Evolutionary conservation across 345 rosid species (phyloP).

Genomic region (Angophora floribunda): DNA sequence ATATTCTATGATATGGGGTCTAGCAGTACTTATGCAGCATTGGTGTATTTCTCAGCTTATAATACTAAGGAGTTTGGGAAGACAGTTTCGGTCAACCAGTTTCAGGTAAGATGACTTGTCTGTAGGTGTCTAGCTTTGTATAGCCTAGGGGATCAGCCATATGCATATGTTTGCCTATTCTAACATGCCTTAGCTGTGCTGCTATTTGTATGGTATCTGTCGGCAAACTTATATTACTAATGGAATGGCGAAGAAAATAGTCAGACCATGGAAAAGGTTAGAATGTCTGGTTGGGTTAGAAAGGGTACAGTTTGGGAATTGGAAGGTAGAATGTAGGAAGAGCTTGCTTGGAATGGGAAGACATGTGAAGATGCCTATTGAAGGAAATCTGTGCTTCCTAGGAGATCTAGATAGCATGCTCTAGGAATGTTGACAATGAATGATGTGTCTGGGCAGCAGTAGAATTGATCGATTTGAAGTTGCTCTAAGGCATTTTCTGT

Average conservation of each 20-base stretch:
- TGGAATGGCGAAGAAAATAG: neutral
- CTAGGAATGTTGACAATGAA: neutral
- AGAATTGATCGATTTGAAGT: neutral
- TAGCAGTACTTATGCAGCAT: conserved; percentile 78
- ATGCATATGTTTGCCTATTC: neutral
- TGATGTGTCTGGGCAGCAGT: neutral
- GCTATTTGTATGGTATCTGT: neutral
- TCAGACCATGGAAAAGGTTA: neutral
- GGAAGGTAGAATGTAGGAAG: neutral
- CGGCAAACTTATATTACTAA: neutral
- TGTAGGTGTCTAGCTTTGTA: neutral
- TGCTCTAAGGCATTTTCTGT: neutral
- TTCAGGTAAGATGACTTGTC: conserved; percentile 47
- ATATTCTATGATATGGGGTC: conserved; percentile 97
- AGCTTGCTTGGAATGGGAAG: neutral
- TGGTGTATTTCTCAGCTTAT: conserved; percentile 85
- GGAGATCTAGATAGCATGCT: neutral
- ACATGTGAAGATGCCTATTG: neutral
- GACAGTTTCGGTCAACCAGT: conserved; percentile 80
- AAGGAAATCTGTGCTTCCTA: neutral
- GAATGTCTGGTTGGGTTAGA: neutral
- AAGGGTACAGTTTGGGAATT: neutral
- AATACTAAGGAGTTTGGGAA: conserved; percentile 80
- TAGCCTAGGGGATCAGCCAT: neutral
- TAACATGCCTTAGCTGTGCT: neutral